Percentiles rank a stretch among this genome's conserved stretches.
phyloP scores from a whole-genome alignment of 495 filamentous ascomycete species.

The Aspergillus sclerotioniger region DNA sequence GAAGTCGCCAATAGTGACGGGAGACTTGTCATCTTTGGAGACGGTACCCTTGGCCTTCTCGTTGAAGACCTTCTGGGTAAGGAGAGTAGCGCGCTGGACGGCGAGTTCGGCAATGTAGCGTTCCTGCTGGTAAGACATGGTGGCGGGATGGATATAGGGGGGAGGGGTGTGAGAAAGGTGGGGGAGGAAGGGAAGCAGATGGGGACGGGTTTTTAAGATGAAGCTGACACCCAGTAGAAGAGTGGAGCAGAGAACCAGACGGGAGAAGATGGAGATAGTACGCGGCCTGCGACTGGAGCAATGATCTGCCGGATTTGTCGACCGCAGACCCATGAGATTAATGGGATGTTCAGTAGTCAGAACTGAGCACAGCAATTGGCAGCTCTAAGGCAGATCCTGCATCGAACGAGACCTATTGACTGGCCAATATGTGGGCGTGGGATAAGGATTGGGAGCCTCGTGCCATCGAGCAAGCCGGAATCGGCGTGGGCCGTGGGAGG shows the following conservation, averaged over 20 bases:
- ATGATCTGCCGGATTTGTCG: slow-evolving; percentile 22
- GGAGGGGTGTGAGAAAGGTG: slow-evolving; percentile 26
- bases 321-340: slow-evolving; percentile 18
- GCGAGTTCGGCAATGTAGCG: slow-evolving; percentile 84
- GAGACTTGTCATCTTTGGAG: slow-evolving; percentile 90
- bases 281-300: slow-evolving; percentile 29
- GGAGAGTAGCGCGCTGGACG: slow-evolving; percentile 81
- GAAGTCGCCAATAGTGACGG: slow-evolving; percentile 96
- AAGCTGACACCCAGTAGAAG: slow-evolving; percentile 50
- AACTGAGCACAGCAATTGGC: slow-evolving; percentile 1
- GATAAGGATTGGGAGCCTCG: no score
- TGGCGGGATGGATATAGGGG: slow-evolving; percentile 31
- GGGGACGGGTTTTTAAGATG: slow-evolving; percentile 45
- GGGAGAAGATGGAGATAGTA: slow-evolving; percentile 29
- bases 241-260: slow-evolving; percentile 41
- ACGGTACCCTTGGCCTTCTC: slow-evolving; percentile 89
- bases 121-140: slow-evolving; percentile 71
- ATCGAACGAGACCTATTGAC: no score
- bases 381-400: background rate
- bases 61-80: slow-evolving; percentile 92
- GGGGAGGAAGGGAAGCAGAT: slow-evolving; percentile 37
- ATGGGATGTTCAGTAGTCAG: background rate
- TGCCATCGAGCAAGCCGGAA: background rate
- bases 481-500: background rate
- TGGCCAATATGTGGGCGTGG: no score